A percentile compares a stretch with the other conserved stretches of the same genome.
Conservation (phyloP, 805 yeast genomes). For the Yamadazyma paraphyllophila region DNA sequence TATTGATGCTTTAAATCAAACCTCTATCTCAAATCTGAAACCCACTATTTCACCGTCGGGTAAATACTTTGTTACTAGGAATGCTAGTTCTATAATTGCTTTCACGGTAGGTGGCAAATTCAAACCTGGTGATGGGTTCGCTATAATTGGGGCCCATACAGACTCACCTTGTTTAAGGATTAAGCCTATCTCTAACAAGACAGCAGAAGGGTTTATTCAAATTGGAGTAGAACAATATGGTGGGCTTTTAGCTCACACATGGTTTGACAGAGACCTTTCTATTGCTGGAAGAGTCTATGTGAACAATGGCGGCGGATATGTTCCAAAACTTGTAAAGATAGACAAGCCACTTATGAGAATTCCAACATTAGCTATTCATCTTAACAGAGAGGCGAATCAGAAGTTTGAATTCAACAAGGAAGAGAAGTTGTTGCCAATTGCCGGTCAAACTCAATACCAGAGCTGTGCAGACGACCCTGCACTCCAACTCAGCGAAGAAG, state of each 20-base stretch:
- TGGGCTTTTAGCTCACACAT: conserved; percentile 93
- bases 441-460: conserved; percentile 50
- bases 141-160: conserved; percentile 94
- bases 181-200: conserved; percentile 78
- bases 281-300: conserved; percentile 91
- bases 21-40: conserved; percentile 16
- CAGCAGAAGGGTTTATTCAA: conserved; percentile 74
- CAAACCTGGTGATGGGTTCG: conserved; percentile 74
- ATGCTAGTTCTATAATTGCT: conserved; percentile 84
- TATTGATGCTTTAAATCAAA: conserved; percentile 38
- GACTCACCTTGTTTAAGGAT: conserved; percentile 89
- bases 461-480: conserved; percentile 54
- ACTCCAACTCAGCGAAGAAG: conserved; percentile 45
- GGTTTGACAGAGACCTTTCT: conserved; percentile 94
- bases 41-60: conserved; percentile 23
- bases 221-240: conserved; percentile 95
- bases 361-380: conserved; percentile 92
- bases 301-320: conserved; percentile 36
- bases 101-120: conserved; percentile 76
- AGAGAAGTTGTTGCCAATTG: conserved; percentile 80
- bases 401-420: conserved; percentile 90
- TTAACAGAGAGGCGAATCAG: conserved; percentile 70
- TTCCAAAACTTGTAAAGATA: conserved; percentile 72
- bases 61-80: conserved; percentile 84
- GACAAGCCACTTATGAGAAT: conserved; percentile 83